A percentile compares a stretch with the other conserved stretches of the same genome.
Conservation (phyloP, 441 rosid species). For the Kokia cookei region DNA sequence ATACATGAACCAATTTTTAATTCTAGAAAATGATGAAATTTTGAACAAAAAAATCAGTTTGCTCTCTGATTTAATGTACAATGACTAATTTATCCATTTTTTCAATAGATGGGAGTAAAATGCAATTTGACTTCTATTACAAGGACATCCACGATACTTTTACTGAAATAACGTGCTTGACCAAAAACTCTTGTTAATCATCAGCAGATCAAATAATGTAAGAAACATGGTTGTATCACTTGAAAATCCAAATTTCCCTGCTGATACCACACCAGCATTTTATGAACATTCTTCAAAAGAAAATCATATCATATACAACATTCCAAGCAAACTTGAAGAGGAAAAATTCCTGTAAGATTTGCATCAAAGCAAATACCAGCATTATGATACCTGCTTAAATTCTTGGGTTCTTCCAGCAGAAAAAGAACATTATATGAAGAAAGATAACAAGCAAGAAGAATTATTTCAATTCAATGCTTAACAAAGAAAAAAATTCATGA, state of each 20-base stretch:
- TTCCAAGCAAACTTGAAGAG: neutral
- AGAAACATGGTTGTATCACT: neutral
- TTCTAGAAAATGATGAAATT: too few relatives aligned
- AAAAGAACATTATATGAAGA: neutral
- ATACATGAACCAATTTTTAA: too few relatives aligned
- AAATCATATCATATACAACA: neutral
- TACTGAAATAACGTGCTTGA: neutral
- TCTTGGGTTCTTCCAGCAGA: neutral
- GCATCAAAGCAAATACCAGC: neutral
- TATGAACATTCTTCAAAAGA: neutral
- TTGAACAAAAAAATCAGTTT: too few relatives aligned
- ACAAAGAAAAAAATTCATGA: neutral
- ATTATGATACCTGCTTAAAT: neutral
- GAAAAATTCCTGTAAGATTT: neutral
- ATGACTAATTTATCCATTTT: too few relatives aligned
- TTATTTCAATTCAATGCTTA: neutral
- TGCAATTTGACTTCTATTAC: too few relatives aligned
- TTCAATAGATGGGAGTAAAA: too few relatives aligned
- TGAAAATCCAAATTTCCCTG: neutral
- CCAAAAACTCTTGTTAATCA: neutral
- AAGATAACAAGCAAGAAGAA: neutral
- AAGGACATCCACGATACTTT: too few relatives aligned
- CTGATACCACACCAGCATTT: neutral
- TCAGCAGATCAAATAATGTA: neutral
- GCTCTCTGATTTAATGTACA: too few relatives aligned